Conservation (phyloP, 2,329 filamentous ascomycete genomes). For the Pyrenophora seminiperda region DNA sequence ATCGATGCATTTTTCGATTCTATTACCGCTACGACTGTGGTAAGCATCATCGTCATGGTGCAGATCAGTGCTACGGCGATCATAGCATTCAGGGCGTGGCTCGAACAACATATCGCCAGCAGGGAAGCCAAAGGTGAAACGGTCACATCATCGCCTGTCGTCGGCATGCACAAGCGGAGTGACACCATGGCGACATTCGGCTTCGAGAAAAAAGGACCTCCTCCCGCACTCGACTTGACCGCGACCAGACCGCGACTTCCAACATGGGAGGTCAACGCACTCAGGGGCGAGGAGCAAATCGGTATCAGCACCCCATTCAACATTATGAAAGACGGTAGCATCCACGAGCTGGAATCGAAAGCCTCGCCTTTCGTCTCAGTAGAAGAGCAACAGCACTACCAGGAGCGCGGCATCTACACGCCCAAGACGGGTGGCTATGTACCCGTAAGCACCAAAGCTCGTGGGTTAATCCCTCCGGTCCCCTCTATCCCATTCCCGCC, state of each 20-base stretch:
- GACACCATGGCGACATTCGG: slow-evolving; percentile 29
- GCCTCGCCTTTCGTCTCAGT: not conserved
- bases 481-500: too few species aligned
- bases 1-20: slow-evolving; percentile 35
- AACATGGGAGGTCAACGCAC: slow-evolving; percentile 21
- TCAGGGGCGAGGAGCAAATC: slow-evolving; percentile 27
- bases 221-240: slow-evolving; percentile 8
- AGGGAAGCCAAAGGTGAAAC: slow-evolving; percentile 7
- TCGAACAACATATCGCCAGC: slow-evolving; percentile 37
- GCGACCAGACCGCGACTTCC: slow-evolving; percentile 3
- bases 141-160: not conserved
- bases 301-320: slow-evolving; percentile 31
- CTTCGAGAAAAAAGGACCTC: slow-evolving; percentile 17
- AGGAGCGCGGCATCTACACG: slow-evolving; percentile 17
- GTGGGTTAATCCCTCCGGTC: too few species aligned
- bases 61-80: slow-evolving; percentile 30
- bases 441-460: too few species aligned
- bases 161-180: slow-evolving; percentile 3
- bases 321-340: slow-evolving; percentile 27
- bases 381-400: slow-evolving; percentile 13
- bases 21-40: slow-evolving; percentile 16
- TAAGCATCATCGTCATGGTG: slow-evolving; percentile 25
- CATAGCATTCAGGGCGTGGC: slow-evolving; percentile 28
- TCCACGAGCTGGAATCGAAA: not conserved
- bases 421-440: slow-evolving; percentile 5